Evolutionary conservation across 2,329 filamentous ascomycete species (phyloP).

Genomic region (Septoria linicola): DNA sequence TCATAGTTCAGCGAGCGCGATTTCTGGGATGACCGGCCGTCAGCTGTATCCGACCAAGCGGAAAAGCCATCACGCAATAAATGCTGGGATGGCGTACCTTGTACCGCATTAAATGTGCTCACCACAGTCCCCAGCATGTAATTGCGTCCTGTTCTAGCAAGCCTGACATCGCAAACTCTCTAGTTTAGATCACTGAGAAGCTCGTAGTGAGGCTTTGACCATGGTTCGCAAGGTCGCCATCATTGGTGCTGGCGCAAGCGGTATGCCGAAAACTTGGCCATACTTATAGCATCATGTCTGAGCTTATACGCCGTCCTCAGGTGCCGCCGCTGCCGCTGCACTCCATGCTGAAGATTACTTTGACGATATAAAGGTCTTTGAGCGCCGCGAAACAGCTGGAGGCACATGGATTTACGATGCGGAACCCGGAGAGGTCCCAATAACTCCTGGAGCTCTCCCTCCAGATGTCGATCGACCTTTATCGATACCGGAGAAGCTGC

Average conservation of each 20-base stretch:
- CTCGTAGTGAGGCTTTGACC: background rate
- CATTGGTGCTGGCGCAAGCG: constrained; percentile 34
- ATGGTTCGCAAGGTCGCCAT: constrained; percentile 38
- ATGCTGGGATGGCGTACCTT: constrained; percentile 6
- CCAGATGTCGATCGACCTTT: constrained; percentile 50
- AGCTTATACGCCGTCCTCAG: constrained; percentile 20
- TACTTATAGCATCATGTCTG: constrained; percentile 3
- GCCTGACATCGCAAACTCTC: background rate
- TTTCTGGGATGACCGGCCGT: too few species aligned
- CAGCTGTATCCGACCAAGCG: background rate
- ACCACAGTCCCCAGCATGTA: background rate
- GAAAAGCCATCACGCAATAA: constrained; percentile 8
- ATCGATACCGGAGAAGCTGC: constrained; percentile 46
- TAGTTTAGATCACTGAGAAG: background rate
- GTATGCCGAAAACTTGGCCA: constrained; percentile 16
- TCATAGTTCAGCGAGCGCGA: too few species aligned
- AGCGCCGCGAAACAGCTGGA: constrained; percentile 38
- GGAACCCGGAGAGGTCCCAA: constrained; percentile 39
- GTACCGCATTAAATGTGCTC: background rate
- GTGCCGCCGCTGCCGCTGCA: constrained; percentile 39
- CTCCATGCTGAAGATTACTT: constrained; percentile 39
- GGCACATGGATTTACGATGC: constrained; percentile 52
- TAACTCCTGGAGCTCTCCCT: constrained; percentile 48
- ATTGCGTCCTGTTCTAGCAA: background rate
- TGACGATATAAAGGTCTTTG: constrained; percentile 39